Conservation (phyloP, 2,329 filamentous ascomycete genomes). For the Calonectria multiphialidica region DNA sequence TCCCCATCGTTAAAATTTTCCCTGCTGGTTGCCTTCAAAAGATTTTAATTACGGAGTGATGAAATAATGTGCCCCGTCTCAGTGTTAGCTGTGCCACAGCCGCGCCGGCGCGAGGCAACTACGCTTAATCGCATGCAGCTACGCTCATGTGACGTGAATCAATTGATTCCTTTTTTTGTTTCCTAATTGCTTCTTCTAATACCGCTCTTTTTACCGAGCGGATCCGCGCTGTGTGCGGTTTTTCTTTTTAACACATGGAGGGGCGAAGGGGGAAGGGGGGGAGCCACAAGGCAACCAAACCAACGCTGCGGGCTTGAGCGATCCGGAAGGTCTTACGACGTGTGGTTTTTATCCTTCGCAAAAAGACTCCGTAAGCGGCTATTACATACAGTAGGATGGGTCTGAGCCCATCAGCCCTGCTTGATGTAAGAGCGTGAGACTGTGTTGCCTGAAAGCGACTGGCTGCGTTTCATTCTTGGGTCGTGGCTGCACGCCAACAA, state of each 20-base stretch:
- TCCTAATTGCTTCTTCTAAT: background rate
- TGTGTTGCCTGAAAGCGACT: background rate
- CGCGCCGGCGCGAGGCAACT: background rate
- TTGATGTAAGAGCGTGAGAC: background rate
- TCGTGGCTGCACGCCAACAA: background rate
- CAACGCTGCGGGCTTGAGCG: background rate
- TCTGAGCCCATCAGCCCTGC: background rate
- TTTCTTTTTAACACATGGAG: background rate
- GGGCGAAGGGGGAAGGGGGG: background rate
- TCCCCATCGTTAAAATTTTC: background rate
- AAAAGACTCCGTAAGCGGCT: background rate
- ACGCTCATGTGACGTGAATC: background rate
- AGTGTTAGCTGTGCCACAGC: background rate
- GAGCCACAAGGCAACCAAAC: background rate
- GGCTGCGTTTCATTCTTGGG: background rate
- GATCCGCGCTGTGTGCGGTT: background rate
- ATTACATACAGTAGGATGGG: background rate
- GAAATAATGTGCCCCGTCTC: background rate
- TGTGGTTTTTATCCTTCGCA: background rate
- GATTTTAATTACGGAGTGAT: background rate
- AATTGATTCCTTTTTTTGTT: background rate
- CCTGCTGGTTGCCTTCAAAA: background rate
- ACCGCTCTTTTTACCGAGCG: background rate
- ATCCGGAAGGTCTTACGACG: no score
- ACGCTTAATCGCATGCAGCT: background rate